These are phyloP conservation scores for Agaricales sp. DNA, from an alignment of 1,284 basidiomycete genomes.

Conservation along the genomic window DNA sequence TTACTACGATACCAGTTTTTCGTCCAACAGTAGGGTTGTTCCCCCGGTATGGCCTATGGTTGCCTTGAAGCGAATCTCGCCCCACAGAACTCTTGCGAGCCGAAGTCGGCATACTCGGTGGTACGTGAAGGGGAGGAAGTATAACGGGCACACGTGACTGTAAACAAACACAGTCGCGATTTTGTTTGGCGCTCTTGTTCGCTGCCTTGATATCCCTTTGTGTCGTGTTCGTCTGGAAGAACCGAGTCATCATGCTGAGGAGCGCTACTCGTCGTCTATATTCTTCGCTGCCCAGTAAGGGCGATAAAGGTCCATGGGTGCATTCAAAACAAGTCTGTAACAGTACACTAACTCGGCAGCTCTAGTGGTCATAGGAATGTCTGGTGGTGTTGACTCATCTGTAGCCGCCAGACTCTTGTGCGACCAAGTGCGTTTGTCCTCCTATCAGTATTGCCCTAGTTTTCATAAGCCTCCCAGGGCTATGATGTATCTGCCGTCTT, in stretches of 20 bases:
- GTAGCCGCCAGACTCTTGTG: slow-evolving; percentile 72
- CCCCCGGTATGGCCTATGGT: slow-evolving; percentile 45
- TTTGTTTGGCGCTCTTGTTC: neutral
- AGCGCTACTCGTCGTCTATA: neutral
- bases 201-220: neutral
- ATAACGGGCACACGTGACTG: neutral
- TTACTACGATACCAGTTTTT: slow-evolving; percentile 62
- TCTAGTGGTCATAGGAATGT: slow-evolving; percentile 93
- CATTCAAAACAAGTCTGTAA: neutral
- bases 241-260: neutral
- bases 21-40: slow-evolving; percentile 67
- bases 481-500: slow-evolving; percentile 81
- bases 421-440: slow-evolving; percentile 36
- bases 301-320: neutral
- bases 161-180: neutral
- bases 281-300: neutral
- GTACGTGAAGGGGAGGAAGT: neutral
- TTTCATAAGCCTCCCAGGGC: slow-evolving; percentile 32
- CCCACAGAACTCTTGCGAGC: slow-evolving; percentile 1
- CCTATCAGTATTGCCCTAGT: slow-evolving; percentile 1
- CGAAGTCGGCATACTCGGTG: neutral
- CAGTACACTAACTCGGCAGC: too few species aligned
- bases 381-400: slow-evolving; percentile 93
- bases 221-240: neutral
- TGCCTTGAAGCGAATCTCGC: neutral